Percentiles rank a stretch among this genome's conserved stretches.
Evolutionary conservation across 2,329 filamentous ascomycete species (phyloP).

Genomic region (Ampelomyces quisqualis): DNA sequence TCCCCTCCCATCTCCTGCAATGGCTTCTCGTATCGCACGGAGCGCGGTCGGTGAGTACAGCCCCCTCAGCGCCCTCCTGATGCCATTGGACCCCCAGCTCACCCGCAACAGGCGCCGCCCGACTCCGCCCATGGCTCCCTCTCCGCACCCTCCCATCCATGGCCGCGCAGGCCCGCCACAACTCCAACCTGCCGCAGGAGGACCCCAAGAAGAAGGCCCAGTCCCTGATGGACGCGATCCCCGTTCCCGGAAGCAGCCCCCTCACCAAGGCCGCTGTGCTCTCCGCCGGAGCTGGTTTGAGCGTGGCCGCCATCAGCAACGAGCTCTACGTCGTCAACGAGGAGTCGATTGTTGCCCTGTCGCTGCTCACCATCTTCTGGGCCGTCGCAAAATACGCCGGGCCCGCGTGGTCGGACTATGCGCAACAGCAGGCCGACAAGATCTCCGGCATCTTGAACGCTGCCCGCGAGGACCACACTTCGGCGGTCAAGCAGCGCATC

Average conservation of each 20-base stretch:
- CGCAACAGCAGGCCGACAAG: conserved; percentile 82
- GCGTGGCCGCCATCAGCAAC: conserved; percentile 95
- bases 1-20: conserved; percentile 60
- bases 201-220: conserved; percentile 97
- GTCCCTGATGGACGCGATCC: conserved; percentile 89
- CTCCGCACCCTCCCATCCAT: conserved; percentile 74
- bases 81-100: conserved; percentile 47
- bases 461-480: conserved; percentile 90
- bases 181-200: conserved; percentile 76
- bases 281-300: conserved; percentile 85
- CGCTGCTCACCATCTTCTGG: conserved; percentile 88
- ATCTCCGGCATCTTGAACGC: conserved; percentile 94
- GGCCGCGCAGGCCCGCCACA: conserved; percentile 67
- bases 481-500: conserved; percentile 92
- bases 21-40: conserved; percentile 97
- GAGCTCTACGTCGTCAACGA: conserved; percentile 99
- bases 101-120: conserved; percentile 71
- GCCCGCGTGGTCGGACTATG: conserved; percentile 90
- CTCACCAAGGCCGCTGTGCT: conserved; percentile 97
- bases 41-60: conserved; percentile 82
- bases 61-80: conserved; percentile 21
- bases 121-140: conserved; percentile 75
- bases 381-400: conserved; percentile 92
- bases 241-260: conserved; percentile 87
- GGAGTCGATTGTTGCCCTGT: conserved; percentile 93